Evolutionary conservation across 2,329 filamentous ascomycete species (phyloP), one percentile per base, ranked within the genome.

Genomic region (Alternaria sp.): DNA sequence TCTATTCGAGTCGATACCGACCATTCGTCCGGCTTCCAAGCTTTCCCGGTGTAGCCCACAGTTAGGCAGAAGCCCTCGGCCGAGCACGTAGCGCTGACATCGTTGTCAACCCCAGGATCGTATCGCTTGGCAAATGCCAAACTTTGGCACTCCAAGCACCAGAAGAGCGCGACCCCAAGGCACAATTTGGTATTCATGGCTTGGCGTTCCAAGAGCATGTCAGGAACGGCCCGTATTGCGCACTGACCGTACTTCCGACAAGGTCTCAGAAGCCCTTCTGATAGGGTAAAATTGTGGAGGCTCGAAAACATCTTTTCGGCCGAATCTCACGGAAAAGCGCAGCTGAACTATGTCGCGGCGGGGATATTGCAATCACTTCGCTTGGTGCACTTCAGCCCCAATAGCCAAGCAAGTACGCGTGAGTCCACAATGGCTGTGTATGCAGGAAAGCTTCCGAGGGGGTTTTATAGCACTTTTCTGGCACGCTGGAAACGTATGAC

Each of bases 21-120:
- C 42, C 20, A 20, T 46, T 24, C n/a, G 26, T 46, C 20, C 8
- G 26, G 14, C 18, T 24, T 16, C 20, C 20, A 46, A 24, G 42
- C 42, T 46, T 24, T 26, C 12, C 24, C 42, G 42, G 64, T 64
- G 61, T 46, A 44, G 34, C 12, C 6, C 34, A 36, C 11, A 36
- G 34, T n/a, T n/a, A 36, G 34, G 34, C 34, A 36, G 34, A 16
- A 36, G 12, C 16, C 5, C 36, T 38, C 36, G 36, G 16, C 36
- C 36, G 36, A 18, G 8, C 16, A 38, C 16, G 16, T 38, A n/a
- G 16, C 36, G 36, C 36, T 18, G 36, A 18, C 36, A 18, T n/a
- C 6, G 4, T 38, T 18, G 16, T 38, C 36, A 8, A 38, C 36
- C 7, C 16, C 16, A n/a, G 36, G 36, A 38, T 18, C 16, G 7